Conservation (phyloP, 805 yeast genomes). For the Candida alai region DNA sequence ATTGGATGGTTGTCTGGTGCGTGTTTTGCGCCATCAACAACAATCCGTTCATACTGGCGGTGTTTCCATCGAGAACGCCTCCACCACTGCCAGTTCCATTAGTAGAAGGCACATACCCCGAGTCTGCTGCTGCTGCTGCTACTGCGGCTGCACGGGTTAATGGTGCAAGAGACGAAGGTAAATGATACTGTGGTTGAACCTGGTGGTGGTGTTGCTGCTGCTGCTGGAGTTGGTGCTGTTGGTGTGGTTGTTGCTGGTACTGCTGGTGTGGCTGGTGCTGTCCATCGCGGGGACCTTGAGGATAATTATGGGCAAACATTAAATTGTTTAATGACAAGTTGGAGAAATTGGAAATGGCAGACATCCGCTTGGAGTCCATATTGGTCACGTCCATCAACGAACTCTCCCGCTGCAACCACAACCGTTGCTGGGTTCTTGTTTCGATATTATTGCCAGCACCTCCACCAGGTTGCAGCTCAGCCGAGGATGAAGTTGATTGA, state of each 20-base stretch:
- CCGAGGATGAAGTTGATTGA: constrained; percentile 9
- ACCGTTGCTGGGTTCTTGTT: constrained; percentile 76
- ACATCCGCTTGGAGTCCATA: constrained; percentile 24
- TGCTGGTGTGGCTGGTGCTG: constrained; percentile 22
- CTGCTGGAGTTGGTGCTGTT: constrained; percentile 3
- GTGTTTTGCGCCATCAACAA: constrained; percentile 26
- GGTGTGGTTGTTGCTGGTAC: constrained; percentile 3
- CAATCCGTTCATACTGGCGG: constrained; percentile 25
- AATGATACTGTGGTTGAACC: background rate
- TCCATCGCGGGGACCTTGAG: too few relatives aligned
- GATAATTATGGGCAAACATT: constrained; percentile 33
- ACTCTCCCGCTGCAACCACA: constrained; percentile 81
- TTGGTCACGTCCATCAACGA: constrained; percentile 56
- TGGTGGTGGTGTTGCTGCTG: constrained; percentile 3
- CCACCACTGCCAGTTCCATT: constrained; percentile 3
- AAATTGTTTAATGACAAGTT: constrained; percentile 35
- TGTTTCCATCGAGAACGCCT: constrained; percentile 7
- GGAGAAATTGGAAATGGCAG: constrained; percentile 37
- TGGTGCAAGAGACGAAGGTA: too few relatives aligned
- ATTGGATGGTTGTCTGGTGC: constrained; percentile 48
- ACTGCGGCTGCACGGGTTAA: constrained; percentile 1
- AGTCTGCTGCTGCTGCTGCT: constrained; percentile 2
- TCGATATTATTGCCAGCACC: constrained; percentile 25
- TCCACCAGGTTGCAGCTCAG: background rate
- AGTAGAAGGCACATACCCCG: constrained; percentile 1